A percentile compares a stretch with the other conserved stretches of the same genome.
These are phyloP conservation scores for Sphaerulina musiva DNA, from an alignment of 2,329 filamentous ascomycete species.

Conservation along the genomic window DNA sequence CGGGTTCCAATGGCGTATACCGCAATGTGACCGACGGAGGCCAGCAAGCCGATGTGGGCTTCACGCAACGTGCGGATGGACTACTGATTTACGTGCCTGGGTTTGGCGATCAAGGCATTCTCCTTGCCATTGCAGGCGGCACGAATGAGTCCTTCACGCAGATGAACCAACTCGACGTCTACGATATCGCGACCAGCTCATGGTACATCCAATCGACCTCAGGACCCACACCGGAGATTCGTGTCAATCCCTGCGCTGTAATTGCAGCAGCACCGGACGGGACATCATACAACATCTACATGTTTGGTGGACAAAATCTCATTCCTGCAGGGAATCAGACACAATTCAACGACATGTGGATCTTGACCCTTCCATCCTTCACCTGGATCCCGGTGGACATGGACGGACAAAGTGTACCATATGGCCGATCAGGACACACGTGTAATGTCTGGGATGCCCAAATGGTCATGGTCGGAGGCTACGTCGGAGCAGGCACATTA, in stretches of 20 bases:
- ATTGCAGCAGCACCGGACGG: conserved; percentile 58
- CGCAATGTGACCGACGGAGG: conserved; percentile 69
- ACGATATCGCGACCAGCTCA: conserved; percentile 61
- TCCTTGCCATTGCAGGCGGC: conserved; percentile 72
- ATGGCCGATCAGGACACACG: conserved; percentile 63
- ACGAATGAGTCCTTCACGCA: conserved; percentile 59
- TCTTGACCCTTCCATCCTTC: conserved; percentile 72
- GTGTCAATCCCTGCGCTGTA: conserved; percentile 63
- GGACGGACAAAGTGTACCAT: conserved; percentile 42
- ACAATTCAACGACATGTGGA: conserved; percentile 70
- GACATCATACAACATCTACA: conserved; percentile 68
- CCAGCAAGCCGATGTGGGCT: conserved; percentile 58
- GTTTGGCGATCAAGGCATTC: conserved; percentile 66
- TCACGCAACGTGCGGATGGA: conserved; percentile 68
- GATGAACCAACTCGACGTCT: conserved; percentile 65
- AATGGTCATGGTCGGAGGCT: conserved; percentile 72
- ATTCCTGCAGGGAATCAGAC: conserved; percentile 53
- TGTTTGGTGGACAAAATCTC: conserved; percentile 71
- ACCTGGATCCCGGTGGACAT: conserved; percentile 66
- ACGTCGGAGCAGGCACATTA: conserved; percentile 50
- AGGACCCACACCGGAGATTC: conserved; percentile 52
- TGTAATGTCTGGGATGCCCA: conserved; percentile 75
- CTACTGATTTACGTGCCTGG: conserved; percentile 69
- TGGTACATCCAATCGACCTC: conserved; percentile 71
- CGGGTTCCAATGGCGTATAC: conserved; percentile 57